Evolutionary conservation across 1,139 yeast species (phyloP), one percentile per base, ranked within the genome.

Genomic region (Diutina pseudorugosa): DNA sequence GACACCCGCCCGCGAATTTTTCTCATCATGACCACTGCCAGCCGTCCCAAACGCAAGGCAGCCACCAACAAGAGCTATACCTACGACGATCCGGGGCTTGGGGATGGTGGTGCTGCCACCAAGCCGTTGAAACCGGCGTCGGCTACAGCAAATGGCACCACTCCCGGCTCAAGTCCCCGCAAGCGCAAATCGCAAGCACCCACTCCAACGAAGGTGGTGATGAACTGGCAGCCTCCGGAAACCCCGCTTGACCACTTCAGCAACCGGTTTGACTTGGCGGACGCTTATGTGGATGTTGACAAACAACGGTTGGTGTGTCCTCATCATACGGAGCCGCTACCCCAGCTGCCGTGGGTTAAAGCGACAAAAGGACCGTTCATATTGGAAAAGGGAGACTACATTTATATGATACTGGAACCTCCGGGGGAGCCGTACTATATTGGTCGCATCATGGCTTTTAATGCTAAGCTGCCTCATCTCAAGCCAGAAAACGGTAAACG

Each of bases 391-490:
- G 80, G 79, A 23, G 96, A 91, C 54, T 83, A 76, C 57, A 85
- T 91, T 5, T 91, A 87, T 64, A 82, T 93, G 80, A 76, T 90
- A 25, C 83, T 95, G 57, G 97, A 89, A 64, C 97, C 97, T 0
- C 93, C 96, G 0, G 95, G 96, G 1, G 98, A 91, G 60, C 97
- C 98, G 0, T 91, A 87, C 68, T 90, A 88, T 61, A 79, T 93
- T 50, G 98, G 95, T 0, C 73, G 94, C 52, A 76, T 93, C 51
- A 79, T 88, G 76, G 95, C 91, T 25, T 89, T 90, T 63, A 80
- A 77, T 16, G 65, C 63, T 51, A 78, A 73, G 56, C 61, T 58
- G 40, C 53, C 49, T 51, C 36, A 43, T 43, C 44, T 33, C 27
- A 30, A 30, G 11, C n/a, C n/a, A 30, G 42, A n/a, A 11, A 14